Base-by-base conservation (phyloP, 2,329 filamentous ascomycete genomes). In the Fusarium longipes region DNA sequence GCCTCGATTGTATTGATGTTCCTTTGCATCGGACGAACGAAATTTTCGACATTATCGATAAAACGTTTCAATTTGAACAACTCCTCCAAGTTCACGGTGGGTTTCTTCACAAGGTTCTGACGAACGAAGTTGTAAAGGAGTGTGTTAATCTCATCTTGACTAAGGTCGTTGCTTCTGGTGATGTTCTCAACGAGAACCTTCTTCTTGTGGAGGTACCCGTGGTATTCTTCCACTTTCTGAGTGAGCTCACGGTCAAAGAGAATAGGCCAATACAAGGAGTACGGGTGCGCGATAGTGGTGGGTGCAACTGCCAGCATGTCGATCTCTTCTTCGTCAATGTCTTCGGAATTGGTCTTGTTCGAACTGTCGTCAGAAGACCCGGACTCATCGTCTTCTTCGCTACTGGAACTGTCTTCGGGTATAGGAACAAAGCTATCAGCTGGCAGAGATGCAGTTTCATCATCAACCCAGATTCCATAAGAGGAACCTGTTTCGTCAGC, bases 61-160 rank as follows among this genome's bases (percentile, higher is more conserved):
- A 50, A 71, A 8, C 10, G 18, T 12, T 57, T 38, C 12, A 63
- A 6, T 4, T 33, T 30, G 2, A 63, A 3, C 5, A 63, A 24
- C 12, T 63, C 35, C 0, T 1, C 8, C 2, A 8, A 6, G 11
- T 27, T 29, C 12, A 63, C 30, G 4, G 9, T 5, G 3, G 59
- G 59, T 10, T 35, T 45, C 2, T 3, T n/a, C n/a, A 27, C 10
- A 17, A 50, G 25, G 6, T 56, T 32, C 14, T 35, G 14, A 7
- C 12, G 30, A 8, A 33, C 40, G 4, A 45, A 45, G 6, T 25
- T 8, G 32, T 14, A 36, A 5, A 49, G 9, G n/a, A 49, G 11
- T 5, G 4, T 8, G 5, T 49, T 32, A 9, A 18, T 25, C 3
- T 38, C 22, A 8, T 6, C 14, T 8, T 12, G 30, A 11, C 22